Conservation (phyloP, 2,329 filamentous ascomycete species). For the Zarea fungicola region DNA sequence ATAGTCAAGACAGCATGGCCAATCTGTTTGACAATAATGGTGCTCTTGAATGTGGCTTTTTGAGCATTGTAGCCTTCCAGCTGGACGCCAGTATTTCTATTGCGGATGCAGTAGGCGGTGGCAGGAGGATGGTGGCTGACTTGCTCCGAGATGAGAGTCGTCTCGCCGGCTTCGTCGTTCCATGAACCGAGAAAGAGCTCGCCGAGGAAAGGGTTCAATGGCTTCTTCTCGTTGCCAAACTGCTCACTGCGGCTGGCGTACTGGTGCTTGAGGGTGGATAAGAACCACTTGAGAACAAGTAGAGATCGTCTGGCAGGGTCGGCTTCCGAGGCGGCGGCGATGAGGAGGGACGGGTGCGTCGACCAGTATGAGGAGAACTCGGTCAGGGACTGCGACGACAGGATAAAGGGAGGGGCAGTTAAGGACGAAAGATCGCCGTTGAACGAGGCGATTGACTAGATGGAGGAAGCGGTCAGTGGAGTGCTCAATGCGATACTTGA, state of each 20-base stretch:
- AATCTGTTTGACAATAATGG: slow-evolving; percentile 92
- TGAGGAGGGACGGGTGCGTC: slow-evolving; percentile 70
- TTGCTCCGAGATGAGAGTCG: slow-evolving; percentile 86
- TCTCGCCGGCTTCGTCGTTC: slow-evolving; percentile 76
- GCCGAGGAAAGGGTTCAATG: slow-evolving; percentile 90
- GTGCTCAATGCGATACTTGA: background rate
- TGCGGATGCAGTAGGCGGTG: slow-evolving; percentile 90
- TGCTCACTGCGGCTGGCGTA: slow-evolving; percentile 69
- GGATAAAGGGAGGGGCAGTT: slow-evolving; percentile 77
- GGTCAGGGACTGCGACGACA: slow-evolving; percentile 70
- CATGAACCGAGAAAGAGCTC: slow-evolving; percentile 92
- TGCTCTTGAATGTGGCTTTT: slow-evolving; percentile 89
- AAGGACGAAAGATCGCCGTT: slow-evolving; percentile 76
- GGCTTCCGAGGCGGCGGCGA: slow-evolving; percentile 72
- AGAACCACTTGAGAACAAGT: slow-evolving; percentile 92
- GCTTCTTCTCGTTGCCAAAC: slow-evolving; percentile 92
- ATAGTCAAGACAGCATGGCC: slow-evolving; percentile 82
- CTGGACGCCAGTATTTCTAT: slow-evolving; percentile 73
- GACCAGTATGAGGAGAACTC: slow-evolving; percentile 83
- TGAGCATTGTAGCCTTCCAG: slow-evolving; percentile 91
- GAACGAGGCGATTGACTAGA: slow-evolving; percentile 70
- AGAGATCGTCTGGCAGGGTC: slow-evolving; percentile 78
- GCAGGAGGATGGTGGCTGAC: slow-evolving; percentile 92
- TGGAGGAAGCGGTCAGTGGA: background rate
- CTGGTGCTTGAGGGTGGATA: slow-evolving; percentile 88